Percentiles rank a stretch among this genome's conserved stretches.
Conservation (phyloP, 2,329 filamentous ascomycete genomes). For the Fusarium kyushuense region DNA sequence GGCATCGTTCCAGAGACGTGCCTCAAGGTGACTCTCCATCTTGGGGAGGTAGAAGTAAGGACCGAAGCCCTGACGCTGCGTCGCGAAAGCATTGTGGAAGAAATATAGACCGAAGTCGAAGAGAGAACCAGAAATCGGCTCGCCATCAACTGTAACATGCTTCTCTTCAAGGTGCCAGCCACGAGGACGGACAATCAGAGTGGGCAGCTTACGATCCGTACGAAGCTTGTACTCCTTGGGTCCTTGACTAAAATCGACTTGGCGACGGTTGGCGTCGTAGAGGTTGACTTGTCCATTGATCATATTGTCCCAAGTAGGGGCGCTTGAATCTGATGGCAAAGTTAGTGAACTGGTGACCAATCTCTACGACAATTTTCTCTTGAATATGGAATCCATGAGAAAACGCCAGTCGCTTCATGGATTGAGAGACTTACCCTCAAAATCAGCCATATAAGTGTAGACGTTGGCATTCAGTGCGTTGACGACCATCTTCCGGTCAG, state of each 20-base stretch:
- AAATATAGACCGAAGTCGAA: conserved; percentile 99
- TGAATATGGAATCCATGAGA: too few species aligned
- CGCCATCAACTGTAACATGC: conserved; percentile 94
- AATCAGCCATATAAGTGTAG: conserved; percentile 99
- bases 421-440: conserved; percentile 77
- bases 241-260: conserved; percentile 96
- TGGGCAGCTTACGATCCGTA: conserved; percentile 85
- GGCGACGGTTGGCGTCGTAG: conserved; percentile 92
- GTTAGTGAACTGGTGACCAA: conserved; percentile 23
- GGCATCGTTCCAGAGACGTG: conserved; percentile 96
- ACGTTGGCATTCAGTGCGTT: conserved; percentile 97
- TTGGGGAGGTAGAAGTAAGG: conserved; percentile 99
- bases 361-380: background rate
- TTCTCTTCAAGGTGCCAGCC: conserved; percentile 99
- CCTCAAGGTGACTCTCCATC: conserved; percentile 98
- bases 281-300: conserved; percentile 98
- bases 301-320: conserved; percentile 99
- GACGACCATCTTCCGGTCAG: conserved; percentile 98
- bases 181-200: conserved; percentile 91
- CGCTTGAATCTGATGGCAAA: conserved; percentile 78
- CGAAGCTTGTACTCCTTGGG: conserved; percentile 97
- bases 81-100: conserved; percentile 95
- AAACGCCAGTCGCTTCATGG: background rate
- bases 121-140: conserved; percentile 90
- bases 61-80: conserved; percentile 84